Percentiles rank a stretch among this genome's conserved stretches.
Evolutionary conservation across 768 basidiomycete genomes (phyloP).

Genomic region (Cystobasidium tubakii): DNA sequence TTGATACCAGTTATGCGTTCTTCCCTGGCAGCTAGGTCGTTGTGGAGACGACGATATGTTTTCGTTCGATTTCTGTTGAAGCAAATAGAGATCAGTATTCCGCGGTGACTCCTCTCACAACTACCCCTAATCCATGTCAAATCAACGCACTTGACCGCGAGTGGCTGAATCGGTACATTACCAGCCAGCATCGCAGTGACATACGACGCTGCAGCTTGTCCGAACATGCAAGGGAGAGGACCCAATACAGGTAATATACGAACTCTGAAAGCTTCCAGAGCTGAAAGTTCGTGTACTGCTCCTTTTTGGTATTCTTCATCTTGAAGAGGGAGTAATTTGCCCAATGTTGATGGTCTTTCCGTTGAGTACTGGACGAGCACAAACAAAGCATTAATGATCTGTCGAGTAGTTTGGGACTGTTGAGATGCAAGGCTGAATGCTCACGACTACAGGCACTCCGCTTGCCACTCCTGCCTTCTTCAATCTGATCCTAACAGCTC

Average conservation of each 20-base stretch:
- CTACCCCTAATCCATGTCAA: no score
- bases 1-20: constrained; percentile 38
- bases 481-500: constrained; percentile 70
- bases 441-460: constrained; percentile 52
- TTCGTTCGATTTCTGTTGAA: constrained; percentile 40
- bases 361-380: constrained; percentile 91
- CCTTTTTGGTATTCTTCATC: constrained; percentile 91
- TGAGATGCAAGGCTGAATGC: constrained; percentile 36
- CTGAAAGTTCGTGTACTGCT: constrained; percentile 75
- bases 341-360: constrained; percentile 59
- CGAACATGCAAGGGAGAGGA: constrained; percentile 54
- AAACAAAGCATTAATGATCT: no score
- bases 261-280: constrained; percentile 87
- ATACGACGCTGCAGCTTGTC: constrained; percentile 80
- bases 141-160: constrained; percentile 71
- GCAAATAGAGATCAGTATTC: no score
- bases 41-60: constrained; percentile 37
- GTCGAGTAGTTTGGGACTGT: no score
- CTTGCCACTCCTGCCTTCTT: constrained; percentile 47
- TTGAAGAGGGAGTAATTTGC: constrained; percentile 79
- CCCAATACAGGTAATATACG: constrained; percentile 87
- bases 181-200: constrained; percentile 78
- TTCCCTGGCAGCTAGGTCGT: constrained; percentile 39
- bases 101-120: no score
- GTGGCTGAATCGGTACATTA: constrained; percentile 71